Percentiles rank a stretch among this genome's conserved stretches.
Evolutionary conservation across 2,329 filamentous ascomycete genomes (phyloP).

Genomic region (Fusarium sp.): DNA sequence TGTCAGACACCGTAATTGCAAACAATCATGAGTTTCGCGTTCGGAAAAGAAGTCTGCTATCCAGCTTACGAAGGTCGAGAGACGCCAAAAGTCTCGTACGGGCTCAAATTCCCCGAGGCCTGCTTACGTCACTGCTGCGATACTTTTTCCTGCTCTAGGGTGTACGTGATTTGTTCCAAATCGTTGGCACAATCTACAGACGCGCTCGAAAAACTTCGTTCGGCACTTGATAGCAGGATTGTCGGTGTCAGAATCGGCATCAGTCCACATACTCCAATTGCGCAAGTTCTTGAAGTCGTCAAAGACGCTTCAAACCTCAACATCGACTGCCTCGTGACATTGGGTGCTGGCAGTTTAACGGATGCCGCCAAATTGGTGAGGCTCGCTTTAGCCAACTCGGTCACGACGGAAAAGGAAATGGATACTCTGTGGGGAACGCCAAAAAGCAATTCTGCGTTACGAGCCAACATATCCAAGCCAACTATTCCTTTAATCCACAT

Average conservation of each 20-base stretch:
- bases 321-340: conserved; percentile 62
- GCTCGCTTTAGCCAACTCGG: conserved; percentile 61
- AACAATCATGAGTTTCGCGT: not conserved
- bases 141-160: not conserved
- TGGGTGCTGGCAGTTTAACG: conserved; percentile 66
- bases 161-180: conserved; percentile 47
- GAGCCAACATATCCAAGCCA: conserved; percentile 28
- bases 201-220: conserved; percentile 53
- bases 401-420: conserved; percentile 51
- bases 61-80: not conserved
- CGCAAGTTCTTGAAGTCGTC: conserved; percentile 60
- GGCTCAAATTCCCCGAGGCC: conserved; percentile 9
- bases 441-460: conserved; percentile 34
- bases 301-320: conserved; percentile 50
- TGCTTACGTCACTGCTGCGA: conserved; percentile 8
- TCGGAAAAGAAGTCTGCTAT: not conserved
- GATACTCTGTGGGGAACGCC: conserved; percentile 46
- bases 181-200: conserved; percentile 60
- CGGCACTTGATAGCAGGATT: conserved; percentile 53
- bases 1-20: fast-evolving
- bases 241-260: conserved; percentile 62
- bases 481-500: conserved; percentile 48
- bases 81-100: conserved; percentile 12
- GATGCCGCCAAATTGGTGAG: conserved; percentile 65
- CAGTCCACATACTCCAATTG: conserved; percentile 64